A percentile compares a stretch with the other conserved stretches of the same genome.
These are phyloP conservation scores for Tetrapisispora nanseiensis DNA, from an alignment of 805 yeast genomes.

Conservation along the genomic window DNA sequence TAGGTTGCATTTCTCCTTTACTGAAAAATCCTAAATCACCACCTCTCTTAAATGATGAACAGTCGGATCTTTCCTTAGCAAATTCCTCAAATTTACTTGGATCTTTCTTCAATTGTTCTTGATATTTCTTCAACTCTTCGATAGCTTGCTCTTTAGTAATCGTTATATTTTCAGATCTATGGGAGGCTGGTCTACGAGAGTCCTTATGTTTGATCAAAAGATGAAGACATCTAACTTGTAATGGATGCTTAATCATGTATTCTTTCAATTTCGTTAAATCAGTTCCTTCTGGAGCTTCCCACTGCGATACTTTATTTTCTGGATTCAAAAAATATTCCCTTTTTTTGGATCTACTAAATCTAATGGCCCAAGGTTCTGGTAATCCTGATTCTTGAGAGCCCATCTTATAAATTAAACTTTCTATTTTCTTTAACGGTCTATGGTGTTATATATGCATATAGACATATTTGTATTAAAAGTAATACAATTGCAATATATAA, in stretches of 20 bases:
- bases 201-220: conserved; percentile 73
- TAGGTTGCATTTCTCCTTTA: conserved; percentile 90
- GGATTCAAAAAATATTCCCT: conserved; percentile 77
- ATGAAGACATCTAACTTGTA: conserved; percentile 72
- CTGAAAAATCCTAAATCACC: conserved; percentile 91
- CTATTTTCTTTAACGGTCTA: background rate
- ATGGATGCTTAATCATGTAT: conserved; percentile 49
- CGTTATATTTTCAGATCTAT: conserved; percentile 73
- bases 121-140: conserved; percentile 46
- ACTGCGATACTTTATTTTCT: conserved; percentile 59
- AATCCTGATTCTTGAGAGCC: conserved; percentile 49
- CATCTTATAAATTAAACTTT: background rate
- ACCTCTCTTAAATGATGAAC: conserved; percentile 73
- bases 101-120: conserved; percentile 39
- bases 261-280: conserved; percentile 47
- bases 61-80: conserved; percentile 79
- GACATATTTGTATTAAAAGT: too few species aligned
- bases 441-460: too few species aligned
- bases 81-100: conserved; percentile 50
- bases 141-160: conserved; percentile 77
- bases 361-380: conserved; percentile 77
- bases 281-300: conserved; percentile 89
- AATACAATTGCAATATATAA: too few species aligned
- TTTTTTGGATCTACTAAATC: conserved; percentile 67
- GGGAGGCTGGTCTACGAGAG: conserved; percentile 83